phyloP scores from a whole-genome alignment of 306 rosid species.

The Lablab purpureus region DNA sequence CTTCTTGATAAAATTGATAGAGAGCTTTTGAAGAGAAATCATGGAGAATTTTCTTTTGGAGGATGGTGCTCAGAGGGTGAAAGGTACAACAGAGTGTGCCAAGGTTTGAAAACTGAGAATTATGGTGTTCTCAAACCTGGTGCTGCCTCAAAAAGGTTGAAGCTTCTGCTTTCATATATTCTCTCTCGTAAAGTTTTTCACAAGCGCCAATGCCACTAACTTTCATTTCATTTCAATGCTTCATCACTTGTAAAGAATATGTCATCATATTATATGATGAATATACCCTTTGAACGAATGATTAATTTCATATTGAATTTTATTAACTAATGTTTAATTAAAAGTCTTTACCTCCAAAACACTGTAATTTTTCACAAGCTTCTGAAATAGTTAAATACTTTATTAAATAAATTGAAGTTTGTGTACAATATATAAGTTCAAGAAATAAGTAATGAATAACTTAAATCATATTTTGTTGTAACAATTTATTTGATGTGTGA shows the following conservation, averaged over 20 bases:
- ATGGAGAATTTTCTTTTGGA: constrained; percentile 58
- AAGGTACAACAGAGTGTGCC: constrained; percentile 46
- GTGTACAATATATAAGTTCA: no score
- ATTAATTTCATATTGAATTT: no score
- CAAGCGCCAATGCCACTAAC: constrained; percentile 71
- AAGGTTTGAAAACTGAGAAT: constrained; percentile 54
- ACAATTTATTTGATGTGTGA: no score
- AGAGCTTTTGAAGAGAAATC: constrained; percentile 66
- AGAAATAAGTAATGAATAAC: no score
- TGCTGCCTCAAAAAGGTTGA: constrained; percentile 70
- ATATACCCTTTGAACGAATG: no score
- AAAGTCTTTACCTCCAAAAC: no score
- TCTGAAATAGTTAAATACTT: no score
- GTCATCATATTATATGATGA: no score
- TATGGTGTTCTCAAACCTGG: constrained; percentile 75
- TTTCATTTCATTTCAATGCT: constrained; percentile 26
- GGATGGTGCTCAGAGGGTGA: constrained; percentile 78
- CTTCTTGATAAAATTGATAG: constrained; percentile 79
- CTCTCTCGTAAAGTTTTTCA: constrained; percentile 52
- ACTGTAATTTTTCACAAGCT: no score
- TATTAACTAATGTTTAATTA: no score
- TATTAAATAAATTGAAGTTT: no score
- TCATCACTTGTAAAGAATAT: constrained; percentile 34
- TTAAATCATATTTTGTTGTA: no score
- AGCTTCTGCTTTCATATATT: constrained; percentile 53